A percentile compares a stretch with the other conserved stretches of the same genome.
phyloP scores from a whole-genome alignment of 306 rosid genomes.

The Ziziphus jujuba region DNA sequence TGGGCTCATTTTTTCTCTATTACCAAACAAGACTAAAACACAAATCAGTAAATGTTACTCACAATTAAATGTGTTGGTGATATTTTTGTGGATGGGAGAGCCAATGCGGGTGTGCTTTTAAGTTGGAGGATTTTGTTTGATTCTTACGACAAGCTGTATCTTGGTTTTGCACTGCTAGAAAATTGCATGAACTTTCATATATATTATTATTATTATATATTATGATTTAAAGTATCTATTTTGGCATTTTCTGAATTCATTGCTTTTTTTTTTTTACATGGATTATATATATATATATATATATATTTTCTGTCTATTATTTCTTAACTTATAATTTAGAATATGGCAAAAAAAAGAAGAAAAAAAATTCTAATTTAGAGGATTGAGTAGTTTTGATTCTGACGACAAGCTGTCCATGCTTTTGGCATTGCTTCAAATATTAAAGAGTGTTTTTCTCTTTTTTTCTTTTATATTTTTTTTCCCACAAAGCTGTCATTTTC shows the following conservation, averaged over 20 bases:
- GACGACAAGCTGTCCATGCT: neutral
- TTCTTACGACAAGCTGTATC: constrained; percentile 31
- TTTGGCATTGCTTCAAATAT: neutral
- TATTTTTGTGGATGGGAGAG: neutral
- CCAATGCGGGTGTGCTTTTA: constrained; percentile 9
- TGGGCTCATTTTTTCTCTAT: constrained; percentile 12
- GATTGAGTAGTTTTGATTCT: neutral
- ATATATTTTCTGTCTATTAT: neutral
- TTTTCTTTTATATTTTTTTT: too few species aligned
- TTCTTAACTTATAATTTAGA: neutral
- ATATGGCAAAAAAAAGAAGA: too few species aligned
- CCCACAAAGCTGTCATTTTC: too few species aligned
- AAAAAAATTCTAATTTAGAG: neutral
- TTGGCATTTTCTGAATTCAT: neutral
- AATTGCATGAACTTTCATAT: neutral
- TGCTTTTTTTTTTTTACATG: too few species aligned
- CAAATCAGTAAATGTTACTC: too few species aligned
- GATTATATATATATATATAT: neutral
- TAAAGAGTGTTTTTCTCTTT: too few species aligned
- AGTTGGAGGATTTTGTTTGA: constrained; percentile 4
- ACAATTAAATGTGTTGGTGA: neutral
- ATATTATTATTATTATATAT: too few species aligned
- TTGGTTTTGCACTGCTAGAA: too few species aligned
- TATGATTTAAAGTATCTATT: too few species aligned
- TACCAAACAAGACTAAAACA: neutral